Evolutionary conservation across 805 yeast genomes (phyloP), one percentile per base, ranked within the genome.

Genomic region (Vanderwaltozyma polyspora): DNA sequence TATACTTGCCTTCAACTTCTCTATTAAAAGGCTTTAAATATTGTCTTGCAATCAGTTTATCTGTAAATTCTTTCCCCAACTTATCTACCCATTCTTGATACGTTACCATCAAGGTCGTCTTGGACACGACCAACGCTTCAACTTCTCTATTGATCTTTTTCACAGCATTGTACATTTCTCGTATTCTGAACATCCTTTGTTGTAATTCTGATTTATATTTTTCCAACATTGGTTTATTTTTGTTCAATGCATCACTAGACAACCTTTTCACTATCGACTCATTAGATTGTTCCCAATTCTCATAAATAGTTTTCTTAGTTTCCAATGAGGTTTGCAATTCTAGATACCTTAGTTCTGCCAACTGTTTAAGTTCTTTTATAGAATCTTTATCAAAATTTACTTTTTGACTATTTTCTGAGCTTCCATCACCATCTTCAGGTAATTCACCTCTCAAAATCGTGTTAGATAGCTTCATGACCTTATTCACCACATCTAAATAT

Each of bases 271-370:
- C 37, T 2, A 40, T 40, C 2, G 36, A 35, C n/a, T 46, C 42
- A 27, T 49, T 43, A 8, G 44, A 31, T 28, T 44, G 46, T 28
- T 48, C 55, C 44, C 47, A 46, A 31, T 44, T 46, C 25, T 48
- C 52, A 25, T 39, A 39, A 4, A 43, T 36, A 4, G 35, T 30
- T 28, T 54, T 53, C 32, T 46, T 53, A 9, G 36, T 36, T 6
- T 55, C 59, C 11, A 54, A 25, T 10, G 51, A 51, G 1, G 44
- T 34, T 29, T 49, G 51, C n/a, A 48, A 38, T 14, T 49, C 52
- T 19, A 47, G 25, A 33, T 41, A 52, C 31, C 44, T 45, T 25
- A 51, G 32, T 23, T 46, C 46, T 6, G 43, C 31, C 5, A 31
- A 19, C 14, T 43, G 42, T 26, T 34, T 37, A 28, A 50, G 21